Evolutionary conservation across 1,139 yeast species (phyloP).

Genomic region (Saccharomyces hybrid): DNA sequence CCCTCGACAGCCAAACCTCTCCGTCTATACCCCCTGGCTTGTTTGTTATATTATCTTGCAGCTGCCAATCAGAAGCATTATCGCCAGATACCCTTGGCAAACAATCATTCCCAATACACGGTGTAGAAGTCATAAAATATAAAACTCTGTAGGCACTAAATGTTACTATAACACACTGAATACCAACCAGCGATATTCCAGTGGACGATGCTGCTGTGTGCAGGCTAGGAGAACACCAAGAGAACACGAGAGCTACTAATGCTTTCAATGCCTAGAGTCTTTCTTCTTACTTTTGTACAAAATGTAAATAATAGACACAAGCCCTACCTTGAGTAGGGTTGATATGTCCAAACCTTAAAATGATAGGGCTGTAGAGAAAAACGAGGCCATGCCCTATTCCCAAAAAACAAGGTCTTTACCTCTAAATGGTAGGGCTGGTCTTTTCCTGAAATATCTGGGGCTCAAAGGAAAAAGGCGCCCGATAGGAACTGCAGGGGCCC

Average conservation of each 20-base stretch:
- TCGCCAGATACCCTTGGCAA: background rate
- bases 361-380: no score
- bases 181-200: background rate
- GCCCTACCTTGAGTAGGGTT: background rate
- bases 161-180: background rate
- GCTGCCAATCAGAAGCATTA: background rate
- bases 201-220: background rate
- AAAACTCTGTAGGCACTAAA: background rate
- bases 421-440: background rate
- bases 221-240: no score
- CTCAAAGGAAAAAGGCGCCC: background rate
- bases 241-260: background rate
- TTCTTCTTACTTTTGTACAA: background rate
- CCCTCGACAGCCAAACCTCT: slow-evolving; percentile 22
- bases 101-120: background rate
- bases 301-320: background rate
- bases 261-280: background rate
- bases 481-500: slow-evolving; percentile 2
- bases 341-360: background rate
- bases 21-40: slow-evolving; percentile 7
- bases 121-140: background rate
- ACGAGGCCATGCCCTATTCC: no score
- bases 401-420: no score
- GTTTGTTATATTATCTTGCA: background rate
- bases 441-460: background rate